Conservation (phyloP, 768 basidiomycete genomes). For the Panaeolus papilionaceus region DNA sequence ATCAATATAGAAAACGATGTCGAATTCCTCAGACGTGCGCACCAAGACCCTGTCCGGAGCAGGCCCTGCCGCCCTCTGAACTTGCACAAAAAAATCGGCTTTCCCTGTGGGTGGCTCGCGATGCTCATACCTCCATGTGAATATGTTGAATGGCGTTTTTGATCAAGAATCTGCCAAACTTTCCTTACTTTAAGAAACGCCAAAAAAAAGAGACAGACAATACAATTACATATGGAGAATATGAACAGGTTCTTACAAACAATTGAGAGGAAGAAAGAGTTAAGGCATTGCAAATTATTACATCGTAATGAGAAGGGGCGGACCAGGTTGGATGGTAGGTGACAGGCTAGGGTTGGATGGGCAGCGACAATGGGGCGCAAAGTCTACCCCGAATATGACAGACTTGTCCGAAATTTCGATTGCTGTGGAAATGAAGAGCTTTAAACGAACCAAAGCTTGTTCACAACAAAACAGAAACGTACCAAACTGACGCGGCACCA, state of each 20-base stretch:
- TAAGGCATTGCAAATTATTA: neutral
- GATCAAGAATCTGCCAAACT: conserved; percentile 13
- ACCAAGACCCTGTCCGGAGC: neutral
- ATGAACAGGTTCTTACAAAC: neutral
- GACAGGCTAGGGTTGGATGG: neutral
- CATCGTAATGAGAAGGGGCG: neutral
- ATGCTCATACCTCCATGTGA: conserved; percentile 8
- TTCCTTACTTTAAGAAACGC: neutral
- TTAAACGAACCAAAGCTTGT: neutral
- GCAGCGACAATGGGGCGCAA: neutral
- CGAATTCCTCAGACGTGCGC: neutral
- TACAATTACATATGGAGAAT: conserved; percentile 4
- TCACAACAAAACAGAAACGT: neutral
- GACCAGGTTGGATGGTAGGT: neutral
- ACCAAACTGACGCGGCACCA: neutral
- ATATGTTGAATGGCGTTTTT: neutral
- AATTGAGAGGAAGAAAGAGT: neutral
- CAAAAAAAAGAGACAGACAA: neutral
- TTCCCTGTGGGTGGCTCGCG: neutral
- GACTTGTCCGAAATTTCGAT: conserved; percentile 8
- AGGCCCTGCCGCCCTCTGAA: neutral
- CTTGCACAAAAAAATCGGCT: conserved; percentile 6
- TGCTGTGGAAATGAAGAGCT: neutral
- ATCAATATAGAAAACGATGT: neutral
- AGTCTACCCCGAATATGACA: conserved; percentile 4